Evolutionary conservation across 73 alveolate genomes (phyloP).

Genomic region (Paramecium octaurelia): DNA sequence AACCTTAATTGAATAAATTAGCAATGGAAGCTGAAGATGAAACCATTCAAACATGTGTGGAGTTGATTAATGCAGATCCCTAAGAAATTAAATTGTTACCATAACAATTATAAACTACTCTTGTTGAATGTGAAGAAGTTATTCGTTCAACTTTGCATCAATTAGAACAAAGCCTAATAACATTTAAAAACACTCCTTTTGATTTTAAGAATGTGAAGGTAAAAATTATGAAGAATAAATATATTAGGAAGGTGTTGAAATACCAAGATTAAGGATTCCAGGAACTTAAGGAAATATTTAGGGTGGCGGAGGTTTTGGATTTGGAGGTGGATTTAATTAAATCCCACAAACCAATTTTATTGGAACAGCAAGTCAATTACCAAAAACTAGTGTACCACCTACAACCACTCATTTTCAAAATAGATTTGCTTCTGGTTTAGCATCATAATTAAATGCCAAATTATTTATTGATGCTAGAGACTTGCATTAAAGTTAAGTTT

Average conservation of each 20-base stretch:
- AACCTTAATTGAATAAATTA: not conserved
- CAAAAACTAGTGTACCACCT: not conserved
- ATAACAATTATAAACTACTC: not conserved
- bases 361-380: constrained; percentile 13
- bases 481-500: constrained; percentile 38
- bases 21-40: constrained; percentile 54
- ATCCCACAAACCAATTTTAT: constrained; percentile 25
- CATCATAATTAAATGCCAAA: not conserved
- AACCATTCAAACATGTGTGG: constrained; percentile 43
- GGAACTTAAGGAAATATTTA: not conserved
- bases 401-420: constrained; percentile 14
- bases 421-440: constrained; percentile 34
- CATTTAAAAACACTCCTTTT: not conserved
- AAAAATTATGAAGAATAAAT: not conserved
- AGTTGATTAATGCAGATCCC: constrained; percentile 25
- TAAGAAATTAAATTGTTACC: constrained; percentile 41
- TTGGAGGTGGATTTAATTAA: not conserved
- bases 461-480: constrained; percentile 51
- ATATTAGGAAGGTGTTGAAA: constrained; percentile 10
- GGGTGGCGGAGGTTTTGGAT: not conserved
- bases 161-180: not conserved
- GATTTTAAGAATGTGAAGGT: constrained; percentile 3
- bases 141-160: not conserved
- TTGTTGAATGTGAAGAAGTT: constrained; percentile 18
- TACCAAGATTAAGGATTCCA: constrained; percentile 5